These are phyloP conservation scores for Botrytis paeoniae DNA, from an alignment of 2,329 filamentous ascomycete species.

Conservation along the genomic window DNA sequence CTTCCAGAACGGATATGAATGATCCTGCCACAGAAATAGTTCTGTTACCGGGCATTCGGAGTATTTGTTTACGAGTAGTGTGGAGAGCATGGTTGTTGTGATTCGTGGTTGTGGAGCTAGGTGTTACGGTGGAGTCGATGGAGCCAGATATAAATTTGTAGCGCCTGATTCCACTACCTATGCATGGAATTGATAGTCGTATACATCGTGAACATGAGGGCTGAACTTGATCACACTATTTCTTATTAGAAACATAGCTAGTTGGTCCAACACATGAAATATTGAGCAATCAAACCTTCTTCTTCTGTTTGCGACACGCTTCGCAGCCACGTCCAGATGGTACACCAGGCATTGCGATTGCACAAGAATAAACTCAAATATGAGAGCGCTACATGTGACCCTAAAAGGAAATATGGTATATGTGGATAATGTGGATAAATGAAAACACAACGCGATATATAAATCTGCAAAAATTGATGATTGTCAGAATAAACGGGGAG, in stretches of 20 bases:
- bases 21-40: neutral
- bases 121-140: neutral
- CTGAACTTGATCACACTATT: neutral
- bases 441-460: neutral
- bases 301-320: conserved; percentile 51
- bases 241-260: neutral
- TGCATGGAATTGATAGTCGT: neutral
- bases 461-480: neutral
- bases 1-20: neutral
- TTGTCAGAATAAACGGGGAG: no score
- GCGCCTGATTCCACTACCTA: neutral
- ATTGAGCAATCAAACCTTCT: conserved; percentile 44
- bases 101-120: neutral
- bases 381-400: neutral
- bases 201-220: neutral
- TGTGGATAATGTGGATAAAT: neutral
- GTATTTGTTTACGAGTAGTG: neutral
- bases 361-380: neutral
- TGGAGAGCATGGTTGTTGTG: neutral
- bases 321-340: conserved; percentile 51
- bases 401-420: neutral
- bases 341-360: conserved; percentile 47
- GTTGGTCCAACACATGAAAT: neutral
- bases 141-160: neutral
- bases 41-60: neutral